phyloP scores from a whole-genome alignment of 1,284 basidiomycete species.

The Cryptococcus jaspeensis region DNA sequence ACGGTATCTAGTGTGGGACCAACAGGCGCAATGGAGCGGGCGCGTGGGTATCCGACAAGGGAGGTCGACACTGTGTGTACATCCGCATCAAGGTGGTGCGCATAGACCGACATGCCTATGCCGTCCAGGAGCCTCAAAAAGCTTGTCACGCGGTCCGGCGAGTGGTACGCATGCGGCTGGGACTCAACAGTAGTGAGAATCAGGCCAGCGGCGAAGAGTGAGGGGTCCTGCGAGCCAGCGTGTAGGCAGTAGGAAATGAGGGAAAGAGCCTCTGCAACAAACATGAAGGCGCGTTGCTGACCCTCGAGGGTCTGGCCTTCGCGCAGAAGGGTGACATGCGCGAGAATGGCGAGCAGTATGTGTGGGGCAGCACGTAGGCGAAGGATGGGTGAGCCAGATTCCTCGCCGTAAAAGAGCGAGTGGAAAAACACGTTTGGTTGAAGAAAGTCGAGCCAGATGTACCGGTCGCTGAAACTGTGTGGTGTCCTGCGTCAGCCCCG shows the following conservation, averaged over 20 bases:
- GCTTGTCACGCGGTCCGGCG: conserved; percentile 16
- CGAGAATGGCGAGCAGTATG: conserved; percentile 30
- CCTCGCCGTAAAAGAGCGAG: conserved; percentile 9
- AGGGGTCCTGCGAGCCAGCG: conserved; percentile 20
- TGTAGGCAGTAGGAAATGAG: conserved; percentile 22
- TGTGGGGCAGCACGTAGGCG: conserved; percentile 22
- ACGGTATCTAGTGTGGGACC: conserved; percentile 10
- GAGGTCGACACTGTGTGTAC: conserved; percentile 6
- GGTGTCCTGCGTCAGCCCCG: too few species aligned
- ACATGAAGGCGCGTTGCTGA: conserved; percentile 23
- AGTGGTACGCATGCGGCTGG: conserved; percentile 30
- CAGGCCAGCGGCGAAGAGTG: conserved; percentile 29
- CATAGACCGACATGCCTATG: conserved; percentile 19
- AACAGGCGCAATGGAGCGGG: neutral
- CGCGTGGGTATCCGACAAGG: neutral
- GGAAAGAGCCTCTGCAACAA: conserved; percentile 26
- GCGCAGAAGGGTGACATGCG: conserved; percentile 21
- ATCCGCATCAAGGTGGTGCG: conserved; percentile 10
- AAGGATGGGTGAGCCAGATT: conserved; percentile 7
- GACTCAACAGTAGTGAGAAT: conserved; percentile 33
- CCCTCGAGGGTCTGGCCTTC: conserved; percentile 16
- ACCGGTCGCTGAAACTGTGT: neutral
- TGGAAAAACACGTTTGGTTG: neutral
- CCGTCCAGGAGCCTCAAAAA: conserved; percentile 25
- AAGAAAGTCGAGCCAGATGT: neutral